Base-by-base conservation (phyloP, 2,329 filamentous ascomycete species). In the Zymoseptoria pseudotritici region DNA sequence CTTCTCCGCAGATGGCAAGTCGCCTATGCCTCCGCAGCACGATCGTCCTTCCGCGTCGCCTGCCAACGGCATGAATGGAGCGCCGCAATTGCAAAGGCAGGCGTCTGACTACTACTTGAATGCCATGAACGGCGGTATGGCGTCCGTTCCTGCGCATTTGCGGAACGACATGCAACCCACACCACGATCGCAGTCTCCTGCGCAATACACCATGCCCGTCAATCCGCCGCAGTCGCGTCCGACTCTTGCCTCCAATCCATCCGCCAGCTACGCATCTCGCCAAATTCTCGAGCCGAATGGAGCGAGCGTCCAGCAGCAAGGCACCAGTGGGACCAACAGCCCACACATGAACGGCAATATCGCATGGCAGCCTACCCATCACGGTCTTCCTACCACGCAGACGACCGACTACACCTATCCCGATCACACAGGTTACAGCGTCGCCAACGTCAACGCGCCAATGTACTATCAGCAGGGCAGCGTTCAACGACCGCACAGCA, bases 351-450 rank as follows among this genome's bases (percentile, higher is more conserved):
- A 65, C 46, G 77, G 78, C 63, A 86, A 82, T 62, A 82, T 90
- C 63, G 89, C 90, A 58, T 97, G 93, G 92, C 89, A 91, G 66
- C 95, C 91, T 4, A 91, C 91, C 3, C 89, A 92, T 66, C 84
- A 85, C 64, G 82, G 83, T 31, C 85, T 91, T 65, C 85, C 88
- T 9, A 87, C 88, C 8, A 67, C 67, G 26, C 67, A 70, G 50
- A 92, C 91, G 31, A 92, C 91, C 65, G 86, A 89, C 63, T 96
- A 95, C 71, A 85, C 88, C 7, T 95, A 97, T 67, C 84, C 85
- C 4, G 79, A 78, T 24, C 61, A 63, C 29, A 65, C 64, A 53
- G 57, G 56, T 11, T 71, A 71, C 57, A 61, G 61, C 22, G 82
- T 82, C 42, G 81, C 83, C 55, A 59, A 56, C 31, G 64, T 66